These are phyloP conservation scores for Calonectria pseudoturangicola DNA, from an alignment of 2,329 filamentous ascomycete genomes.

Conservation along the genomic window DNA sequence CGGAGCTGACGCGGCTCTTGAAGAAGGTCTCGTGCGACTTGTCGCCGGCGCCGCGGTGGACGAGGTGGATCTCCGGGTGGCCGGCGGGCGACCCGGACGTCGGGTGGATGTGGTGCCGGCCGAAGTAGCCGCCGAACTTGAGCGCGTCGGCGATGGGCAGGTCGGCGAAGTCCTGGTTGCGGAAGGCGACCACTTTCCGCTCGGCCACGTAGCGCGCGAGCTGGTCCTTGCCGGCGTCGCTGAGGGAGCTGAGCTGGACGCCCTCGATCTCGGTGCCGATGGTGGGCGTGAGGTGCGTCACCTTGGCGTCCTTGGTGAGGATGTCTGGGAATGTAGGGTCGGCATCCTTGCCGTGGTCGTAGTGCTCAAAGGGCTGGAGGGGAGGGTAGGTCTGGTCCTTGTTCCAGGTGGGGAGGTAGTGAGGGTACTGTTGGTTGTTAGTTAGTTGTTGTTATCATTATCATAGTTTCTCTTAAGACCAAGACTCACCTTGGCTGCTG, in stretches of 20 bases:
- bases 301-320: conserved; percentile 68
- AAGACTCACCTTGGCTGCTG: conserved; percentile 49
- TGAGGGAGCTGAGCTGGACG: conserved; percentile 82
- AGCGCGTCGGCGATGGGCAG: conserved; percentile 82
- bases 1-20: conserved; percentile 81
- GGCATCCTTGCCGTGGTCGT: conserved; percentile 85
- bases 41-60: conserved; percentile 79
- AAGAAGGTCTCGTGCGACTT: conserved; percentile 76
- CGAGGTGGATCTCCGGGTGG: conserved; percentile 84
- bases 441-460: neutral
- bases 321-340: conserved; percentile 82
- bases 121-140: conserved; percentile 84
- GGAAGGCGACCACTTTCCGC: conserved; percentile 87
- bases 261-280: conserved; percentile 84
- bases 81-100: conserved; percentile 84
- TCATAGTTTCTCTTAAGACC: neutral
- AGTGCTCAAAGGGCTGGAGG: conserved; percentile 81
- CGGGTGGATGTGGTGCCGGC: conserved; percentile 87
- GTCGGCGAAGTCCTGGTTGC: conserved; percentile 82
- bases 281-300: conserved; percentile 80
- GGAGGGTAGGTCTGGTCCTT: conserved; percentile 78
- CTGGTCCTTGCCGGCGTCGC: conserved; percentile 82
- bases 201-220: conserved; percentile 84
- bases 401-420: conserved; percentile 85
- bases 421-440: conserved; percentile 71